Percentiles rank a stretch among this genome's conserved stretches.
phyloP scores from a whole-genome alignment of 2,329 filamentous ascomycete genomes.

The Rugonectria rugulosa region DNA sequence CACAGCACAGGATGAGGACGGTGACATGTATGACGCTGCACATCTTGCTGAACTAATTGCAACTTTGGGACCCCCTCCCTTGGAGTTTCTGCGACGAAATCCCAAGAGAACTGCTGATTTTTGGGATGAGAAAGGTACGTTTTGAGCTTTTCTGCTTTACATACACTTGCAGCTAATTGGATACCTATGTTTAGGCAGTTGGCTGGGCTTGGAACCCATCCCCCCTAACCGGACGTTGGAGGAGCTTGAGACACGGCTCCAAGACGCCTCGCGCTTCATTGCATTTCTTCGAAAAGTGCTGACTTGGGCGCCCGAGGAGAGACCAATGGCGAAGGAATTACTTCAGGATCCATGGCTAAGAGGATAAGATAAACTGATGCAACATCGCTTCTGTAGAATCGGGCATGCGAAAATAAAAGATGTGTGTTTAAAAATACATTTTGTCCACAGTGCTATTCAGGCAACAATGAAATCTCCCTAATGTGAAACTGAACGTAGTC shows the following conservation, averaged over 20 bases:
- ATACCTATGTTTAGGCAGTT: background rate
- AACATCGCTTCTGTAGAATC: too few relatives aligned
- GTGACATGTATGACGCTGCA: slow-evolving; percentile 30
- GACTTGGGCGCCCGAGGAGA: slow-evolving; percentile 29
- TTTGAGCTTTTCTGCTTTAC: background rate
- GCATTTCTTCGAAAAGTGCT: slow-evolving; percentile 33
- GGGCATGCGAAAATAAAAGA: too few relatives aligned
- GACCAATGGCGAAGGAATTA: slow-evolving; percentile 35
- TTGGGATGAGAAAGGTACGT: slow-evolving; percentile 35
- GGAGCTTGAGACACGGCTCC: slow-evolving; percentile 25
- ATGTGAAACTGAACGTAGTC: too few relatives aligned
- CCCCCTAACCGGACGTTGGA: slow-evolving; percentile 27
- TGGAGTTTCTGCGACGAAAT: slow-evolving; percentile 24
- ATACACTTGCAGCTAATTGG: slow-evolving; percentile 29
- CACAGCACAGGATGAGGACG: slow-evolving; percentile 29
- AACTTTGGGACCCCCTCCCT: slow-evolving; percentile 32
- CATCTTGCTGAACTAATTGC: slow-evolving; percentile 37
- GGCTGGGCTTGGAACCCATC: slow-evolving; percentile 27
- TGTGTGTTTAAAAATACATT: too few relatives aligned
- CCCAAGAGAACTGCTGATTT: slow-evolving; percentile 25
- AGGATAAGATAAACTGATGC: too few relatives aligned
- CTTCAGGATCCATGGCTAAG: slow-evolving; percentile 32
- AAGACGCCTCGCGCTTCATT: slow-evolving; percentile 29
- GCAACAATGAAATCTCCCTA: too few relatives aligned
- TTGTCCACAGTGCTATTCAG: too few relatives aligned